These are phyloP conservation scores for Kuraishia borneana DNA, from an alignment of 805 yeast species.

Conservation along the genomic window DNA sequence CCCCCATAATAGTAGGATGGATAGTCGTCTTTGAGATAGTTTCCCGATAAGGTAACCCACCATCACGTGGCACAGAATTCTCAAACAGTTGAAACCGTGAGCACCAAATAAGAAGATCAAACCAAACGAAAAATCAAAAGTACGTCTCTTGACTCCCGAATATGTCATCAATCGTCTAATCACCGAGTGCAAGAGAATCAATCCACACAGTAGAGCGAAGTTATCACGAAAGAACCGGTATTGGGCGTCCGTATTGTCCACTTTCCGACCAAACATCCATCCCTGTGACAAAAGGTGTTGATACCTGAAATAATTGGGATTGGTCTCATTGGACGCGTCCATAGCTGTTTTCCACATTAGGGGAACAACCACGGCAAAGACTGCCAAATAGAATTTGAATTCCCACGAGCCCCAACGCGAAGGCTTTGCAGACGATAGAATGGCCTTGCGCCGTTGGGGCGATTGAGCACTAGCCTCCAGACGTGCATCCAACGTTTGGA, in stretches of 20 bases:
- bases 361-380: conserved; percentile 66
- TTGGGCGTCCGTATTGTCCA: conserved; percentile 88
- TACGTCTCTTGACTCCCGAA: conserved; percentile 25
- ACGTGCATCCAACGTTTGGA: conserved; percentile 42
- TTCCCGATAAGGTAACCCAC: conserved; percentile 42
- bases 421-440: conserved; percentile 18
- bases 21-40: conserved; percentile 21
- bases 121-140: conserved; percentile 72
- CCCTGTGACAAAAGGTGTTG: conserved; percentile 59
- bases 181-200: conserved; percentile 42
- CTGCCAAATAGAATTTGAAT: conserved; percentile 54
- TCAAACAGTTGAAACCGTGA: conserved; percentile 69
- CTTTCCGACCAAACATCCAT: conserved; percentile 84
- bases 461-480: conserved; percentile 26
- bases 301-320: conserved; percentile 60
- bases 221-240: conserved; percentile 82
- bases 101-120: conserved; percentile 54
- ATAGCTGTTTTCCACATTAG: conserved; percentile 72
- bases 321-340: conserved; percentile 65
- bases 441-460: conserved; percentile 16
- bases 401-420: conserved; percentile 73
- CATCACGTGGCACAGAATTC: conserved; percentile 46
- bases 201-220: conserved; percentile 45
- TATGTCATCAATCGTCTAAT: conserved; percentile 29
- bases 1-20: conserved; percentile 48